Evolutionary conservation across 352 stramenopile genomes (phyloP).

Genomic region (Globisporangium iwayamae): DNA sequence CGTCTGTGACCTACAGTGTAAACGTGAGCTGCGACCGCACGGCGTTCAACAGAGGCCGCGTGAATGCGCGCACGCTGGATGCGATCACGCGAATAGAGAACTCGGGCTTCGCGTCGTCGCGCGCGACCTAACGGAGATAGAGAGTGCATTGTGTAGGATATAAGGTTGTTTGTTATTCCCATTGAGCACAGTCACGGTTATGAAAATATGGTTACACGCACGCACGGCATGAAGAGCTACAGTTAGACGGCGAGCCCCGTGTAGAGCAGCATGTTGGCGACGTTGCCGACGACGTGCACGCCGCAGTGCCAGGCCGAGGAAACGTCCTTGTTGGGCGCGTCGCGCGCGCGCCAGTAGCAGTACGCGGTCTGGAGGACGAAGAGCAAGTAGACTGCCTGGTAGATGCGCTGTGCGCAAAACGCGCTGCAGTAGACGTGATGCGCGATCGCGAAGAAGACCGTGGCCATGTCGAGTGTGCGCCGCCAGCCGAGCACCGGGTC

Average conservation of each 20-base stretch:
- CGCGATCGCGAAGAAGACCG: slow-evolving; percentile 47
- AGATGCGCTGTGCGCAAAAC: slow-evolving; percentile 45
- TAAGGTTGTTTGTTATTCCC: background rate
- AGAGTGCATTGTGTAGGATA: background rate
- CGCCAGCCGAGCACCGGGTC: slow-evolving; percentile 72
- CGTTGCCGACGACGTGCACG: slow-evolving; percentile 72
- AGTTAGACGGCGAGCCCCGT: slow-evolving; percentile 47
- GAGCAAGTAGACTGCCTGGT: slow-evolving; percentile 60
- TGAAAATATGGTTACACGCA: background rate
- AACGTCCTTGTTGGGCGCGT: slow-evolving; percentile 52
- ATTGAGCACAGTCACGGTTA: slow-evolving; percentile 1
- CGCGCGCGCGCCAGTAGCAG: slow-evolving; percentile 69
- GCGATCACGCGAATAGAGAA: slow-evolving; percentile 44
- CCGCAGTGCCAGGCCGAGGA: slow-evolving; percentile 79
- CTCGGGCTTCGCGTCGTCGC: slow-evolving; percentile 55
- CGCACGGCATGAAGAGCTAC: background rate
- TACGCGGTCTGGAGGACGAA: slow-evolving; percentile 66
- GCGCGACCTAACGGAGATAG: slow-evolving; percentile 22
- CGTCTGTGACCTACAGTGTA: slow-evolving; percentile 62
- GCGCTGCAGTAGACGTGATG: slow-evolving; percentile 69
- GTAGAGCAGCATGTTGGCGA: slow-evolving; percentile 78
- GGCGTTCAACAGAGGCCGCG: slow-evolving; percentile 44
- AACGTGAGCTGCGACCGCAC: slow-evolving; percentile 31
- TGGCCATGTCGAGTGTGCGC: slow-evolving; percentile 61
- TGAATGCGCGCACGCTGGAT: slow-evolving; percentile 38